phyloP scores from a whole-genome alignment of 1,284 basidiomycete species.

The Puccinia horiana region DNA sequence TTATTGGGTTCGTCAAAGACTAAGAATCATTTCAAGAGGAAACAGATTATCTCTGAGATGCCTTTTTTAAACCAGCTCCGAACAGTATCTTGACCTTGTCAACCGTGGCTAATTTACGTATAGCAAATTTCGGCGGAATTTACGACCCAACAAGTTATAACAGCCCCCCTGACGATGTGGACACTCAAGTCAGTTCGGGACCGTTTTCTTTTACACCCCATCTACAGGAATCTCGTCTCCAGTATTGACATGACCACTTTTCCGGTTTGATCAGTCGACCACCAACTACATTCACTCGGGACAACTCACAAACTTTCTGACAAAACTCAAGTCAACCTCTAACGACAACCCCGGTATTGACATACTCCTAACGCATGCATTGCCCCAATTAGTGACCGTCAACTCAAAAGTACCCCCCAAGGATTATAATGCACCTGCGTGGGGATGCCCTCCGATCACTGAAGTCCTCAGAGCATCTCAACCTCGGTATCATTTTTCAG shows the following conservation, averaged over 20 bases:
- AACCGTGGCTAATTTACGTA: constrained; percentile 34
- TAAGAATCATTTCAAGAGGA: neutral
- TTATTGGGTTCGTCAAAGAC: constrained; percentile 32
- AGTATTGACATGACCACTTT: neutral
- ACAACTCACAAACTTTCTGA: constrained; percentile 24
- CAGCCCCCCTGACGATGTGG: neutral
- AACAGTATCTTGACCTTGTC: constrained; percentile 39
- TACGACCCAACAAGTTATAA: constrained; percentile 38
- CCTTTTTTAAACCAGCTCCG: constrained; percentile 22
- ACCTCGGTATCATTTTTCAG: constrained; percentile 45
- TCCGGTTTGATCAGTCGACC: neutral
- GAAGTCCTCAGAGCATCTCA: constrained; percentile 25
- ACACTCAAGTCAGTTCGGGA: constrained; percentile 7
- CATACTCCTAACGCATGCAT: constrained; percentile 43
- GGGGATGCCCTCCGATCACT: constrained; percentile 46
- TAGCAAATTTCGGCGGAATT: constrained; percentile 42
- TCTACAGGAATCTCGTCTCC: neutral
- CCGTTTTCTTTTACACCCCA: neutral
- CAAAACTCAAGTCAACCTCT: constrained; percentile 18
- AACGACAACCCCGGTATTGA: constrained; percentile 29
- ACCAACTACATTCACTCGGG: constrained; percentile 20
- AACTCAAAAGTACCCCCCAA: constrained; percentile 30
- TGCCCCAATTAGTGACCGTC: constrained; percentile 40
- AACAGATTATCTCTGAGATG: neutral
- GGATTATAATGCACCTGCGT: constrained; percentile 35